phyloP scores from a whole-genome alignment of 768 basidiomycete species.

The Tephrocybe sp. region DNA sequence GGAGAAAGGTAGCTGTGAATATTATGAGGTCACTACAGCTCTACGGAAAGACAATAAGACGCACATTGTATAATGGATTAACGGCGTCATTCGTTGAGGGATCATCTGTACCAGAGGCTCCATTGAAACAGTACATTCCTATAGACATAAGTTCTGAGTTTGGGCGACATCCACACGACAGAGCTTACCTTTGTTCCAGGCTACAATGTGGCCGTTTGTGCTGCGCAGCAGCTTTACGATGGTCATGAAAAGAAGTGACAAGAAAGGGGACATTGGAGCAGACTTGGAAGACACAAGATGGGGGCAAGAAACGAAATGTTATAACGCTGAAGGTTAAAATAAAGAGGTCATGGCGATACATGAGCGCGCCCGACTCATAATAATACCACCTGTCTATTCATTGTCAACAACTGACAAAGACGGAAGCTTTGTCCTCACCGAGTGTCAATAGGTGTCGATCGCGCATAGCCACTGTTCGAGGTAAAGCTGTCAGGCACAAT shows the following conservation, averaged over 20 bases:
- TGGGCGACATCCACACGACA: neutral
- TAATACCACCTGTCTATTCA: slow-evolving; percentile 1
- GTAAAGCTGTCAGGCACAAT: neutral
- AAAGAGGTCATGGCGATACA: neutral
- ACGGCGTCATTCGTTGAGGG: slow-evolving; percentile 39
- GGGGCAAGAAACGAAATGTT: neutral
- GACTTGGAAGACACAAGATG: neutral
- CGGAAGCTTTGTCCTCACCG: neutral
- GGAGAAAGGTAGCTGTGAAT: slow-evolving; percentile 11
- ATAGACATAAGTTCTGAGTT: too few relatives aligned
- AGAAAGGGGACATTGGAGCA: neutral
- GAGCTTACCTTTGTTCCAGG: slow-evolving; percentile 17
- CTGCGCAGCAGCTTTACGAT: slow-evolving; percentile 11
- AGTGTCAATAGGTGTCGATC: neutral
- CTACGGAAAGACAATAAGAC: slow-evolving; percentile 7
- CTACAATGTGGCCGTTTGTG: slow-evolving; percentile 14
- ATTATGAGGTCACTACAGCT: neutral
- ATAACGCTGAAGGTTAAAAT: neutral
- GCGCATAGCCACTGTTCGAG: slow-evolving; percentile 5
- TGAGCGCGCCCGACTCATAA: slow-evolving; percentile 1
- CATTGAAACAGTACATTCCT: slow-evolving; percentile 48
- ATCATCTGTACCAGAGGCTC: slow-evolving; percentile 27
- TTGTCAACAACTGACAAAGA: slow-evolving; percentile 1
- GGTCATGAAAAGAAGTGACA: neutral
- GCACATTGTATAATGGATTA: slow-evolving; percentile 41